Conservation (phyloP, 2,329 filamentous ascomycete genomes). For the Purpureocillium lavendulum region DNA sequence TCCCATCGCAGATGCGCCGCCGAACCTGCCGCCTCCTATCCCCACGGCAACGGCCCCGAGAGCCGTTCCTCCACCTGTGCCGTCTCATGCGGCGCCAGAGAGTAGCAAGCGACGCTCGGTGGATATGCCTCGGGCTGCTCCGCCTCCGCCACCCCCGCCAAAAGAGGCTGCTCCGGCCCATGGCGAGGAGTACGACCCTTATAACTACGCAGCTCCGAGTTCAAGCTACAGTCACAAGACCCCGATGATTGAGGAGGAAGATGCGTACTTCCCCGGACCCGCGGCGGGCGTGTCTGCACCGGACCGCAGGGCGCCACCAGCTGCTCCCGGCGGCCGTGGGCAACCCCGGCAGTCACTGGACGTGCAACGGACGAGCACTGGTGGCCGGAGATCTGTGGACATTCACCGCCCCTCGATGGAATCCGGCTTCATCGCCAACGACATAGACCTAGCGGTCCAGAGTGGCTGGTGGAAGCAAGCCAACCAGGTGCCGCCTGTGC, state of each 20-base stretch:
- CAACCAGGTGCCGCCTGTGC: slow-evolving; percentile 68
- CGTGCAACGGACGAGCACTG: slow-evolving; percentile 28
- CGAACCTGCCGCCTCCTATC: slow-evolving; percentile 45
- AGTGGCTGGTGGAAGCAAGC: slow-evolving; percentile 84
- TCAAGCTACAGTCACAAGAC: slow-evolving; percentile 23
- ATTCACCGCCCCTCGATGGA: slow-evolving; percentile 65
- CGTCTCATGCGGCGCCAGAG: slow-evolving; percentile 47
- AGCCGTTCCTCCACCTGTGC: slow-evolving; percentile 56
- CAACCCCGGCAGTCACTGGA: slow-evolving; percentile 24
- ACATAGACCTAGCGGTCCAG: slow-evolving; percentile 67
- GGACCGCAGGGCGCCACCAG: slow-evolving; percentile 36
- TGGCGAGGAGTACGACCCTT: slow-evolving; percentile 61
- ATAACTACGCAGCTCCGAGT: slow-evolving; percentile 38
- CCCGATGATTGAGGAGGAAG: slow-evolving; percentile 35
- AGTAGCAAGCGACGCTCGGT: slow-evolving; percentile 52
- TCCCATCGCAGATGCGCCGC: slow-evolving; percentile 35
- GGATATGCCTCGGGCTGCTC: slow-evolving; percentile 62
- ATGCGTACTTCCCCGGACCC: slow-evolving; percentile 36
- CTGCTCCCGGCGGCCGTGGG: slow-evolving; percentile 18
- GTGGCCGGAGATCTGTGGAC: slow-evolving; percentile 61
- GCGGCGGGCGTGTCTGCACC: slow-evolving; percentile 34
- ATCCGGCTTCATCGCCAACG: slow-evolving; percentile 77
- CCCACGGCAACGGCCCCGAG: slow-evolving; percentile 47
- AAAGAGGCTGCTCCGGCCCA: slow-evolving; percentile 27
- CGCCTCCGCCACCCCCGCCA: slow-evolving; percentile 53